A percentile compares a stretch with the other conserved stretches of the same genome.
Conservation (phyloP, 331 rosid genomes). For the Acacia pycnantha region DNA sequence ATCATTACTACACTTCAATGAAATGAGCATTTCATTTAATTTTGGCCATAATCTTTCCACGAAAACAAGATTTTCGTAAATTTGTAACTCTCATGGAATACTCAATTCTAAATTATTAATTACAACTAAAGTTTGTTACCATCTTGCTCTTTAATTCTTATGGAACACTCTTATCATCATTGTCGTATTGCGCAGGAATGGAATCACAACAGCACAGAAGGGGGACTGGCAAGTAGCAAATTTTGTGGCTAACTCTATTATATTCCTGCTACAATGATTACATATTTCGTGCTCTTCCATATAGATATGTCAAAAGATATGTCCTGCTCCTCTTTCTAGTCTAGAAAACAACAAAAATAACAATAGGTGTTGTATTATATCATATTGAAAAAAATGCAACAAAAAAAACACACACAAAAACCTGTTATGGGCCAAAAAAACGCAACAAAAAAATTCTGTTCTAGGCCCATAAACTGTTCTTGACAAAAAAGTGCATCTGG, state of each 20-base stretch:
- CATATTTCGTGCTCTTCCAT: conserved; percentile 45
- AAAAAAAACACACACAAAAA: too few species aligned
- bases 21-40: not conserved
- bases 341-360: conserved; percentile 32
- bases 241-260: conserved; percentile 35
- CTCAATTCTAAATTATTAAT: not conserved
- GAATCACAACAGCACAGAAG: conserved; percentile 7
- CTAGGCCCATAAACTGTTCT: too few species aligned
- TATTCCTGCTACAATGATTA: conserved; percentile 47
- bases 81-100: too few species aligned
- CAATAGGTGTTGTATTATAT: too few species aligned
- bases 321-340: conserved; percentile 36
- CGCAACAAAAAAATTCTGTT: too few species aligned
- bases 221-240: conserved; percentile 10
- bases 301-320: conserved; percentile 53
- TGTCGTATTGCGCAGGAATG: not conserved
- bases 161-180: not conserved
- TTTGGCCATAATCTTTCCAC: too few species aligned
- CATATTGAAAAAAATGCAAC: too few species aligned
- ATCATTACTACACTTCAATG: not conserved
- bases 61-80: too few species aligned
- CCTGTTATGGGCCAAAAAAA: too few species aligned
- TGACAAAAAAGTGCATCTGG: too few species aligned
- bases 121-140: not conserved
- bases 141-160: not conserved